A percentile compares a stretch with the other conserved stretches of the same genome.
Conservation (phyloP, 768 basidiomycete genomes). For the Strobilomyces dryophilus region DNA sequence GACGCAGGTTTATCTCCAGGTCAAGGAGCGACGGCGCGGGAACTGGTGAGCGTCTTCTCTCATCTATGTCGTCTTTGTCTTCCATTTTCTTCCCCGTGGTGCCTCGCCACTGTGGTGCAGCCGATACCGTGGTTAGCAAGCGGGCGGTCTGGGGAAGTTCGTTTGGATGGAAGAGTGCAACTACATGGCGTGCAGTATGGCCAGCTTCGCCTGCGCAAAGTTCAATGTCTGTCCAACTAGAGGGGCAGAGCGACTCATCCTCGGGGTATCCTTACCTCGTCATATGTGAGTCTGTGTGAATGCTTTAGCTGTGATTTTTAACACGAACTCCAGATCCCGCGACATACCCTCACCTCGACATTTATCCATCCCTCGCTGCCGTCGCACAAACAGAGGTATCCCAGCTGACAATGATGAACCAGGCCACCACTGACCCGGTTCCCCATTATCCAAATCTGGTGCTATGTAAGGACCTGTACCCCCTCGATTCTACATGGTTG, state of each 20-base stretch:
- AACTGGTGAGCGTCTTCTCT: constrained; percentile 1
- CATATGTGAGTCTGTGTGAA: constrained; percentile 24
- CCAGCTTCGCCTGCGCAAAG: constrained; percentile 4
- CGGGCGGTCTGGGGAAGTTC: constrained; percentile 38
- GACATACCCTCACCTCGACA: constrained; percentile 38
- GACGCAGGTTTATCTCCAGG: not conserved
- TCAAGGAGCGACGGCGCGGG: not conserved
- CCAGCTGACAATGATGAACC: not conserved
- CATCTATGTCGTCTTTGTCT: not conserved
- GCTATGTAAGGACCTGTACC: constrained; percentile 29
- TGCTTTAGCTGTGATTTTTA: constrained; percentile 1
- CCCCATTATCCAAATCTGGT: constrained; percentile 33
- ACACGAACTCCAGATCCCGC: constrained; percentile 35
- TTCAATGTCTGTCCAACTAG: not conserved
- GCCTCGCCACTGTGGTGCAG: constrained; percentile 26
- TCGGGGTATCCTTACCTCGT: constrained; percentile 22
- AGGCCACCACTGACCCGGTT: constrained; percentile 4
- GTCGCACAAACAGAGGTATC: not conserved
- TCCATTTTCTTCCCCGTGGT: constrained; percentile 36
- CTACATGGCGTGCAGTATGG: constrained; percentile 19
- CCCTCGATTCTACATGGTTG: not conserved
- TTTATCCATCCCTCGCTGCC: constrained; percentile 31
- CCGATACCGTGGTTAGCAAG: constrained; percentile 39
- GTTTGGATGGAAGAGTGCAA: constrained; percentile 16
- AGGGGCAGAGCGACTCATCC: constrained; percentile 4